Conservation (phyloP, 1,284 basidiomycete genomes). For the Cryptococcus neoformans region DNA sequence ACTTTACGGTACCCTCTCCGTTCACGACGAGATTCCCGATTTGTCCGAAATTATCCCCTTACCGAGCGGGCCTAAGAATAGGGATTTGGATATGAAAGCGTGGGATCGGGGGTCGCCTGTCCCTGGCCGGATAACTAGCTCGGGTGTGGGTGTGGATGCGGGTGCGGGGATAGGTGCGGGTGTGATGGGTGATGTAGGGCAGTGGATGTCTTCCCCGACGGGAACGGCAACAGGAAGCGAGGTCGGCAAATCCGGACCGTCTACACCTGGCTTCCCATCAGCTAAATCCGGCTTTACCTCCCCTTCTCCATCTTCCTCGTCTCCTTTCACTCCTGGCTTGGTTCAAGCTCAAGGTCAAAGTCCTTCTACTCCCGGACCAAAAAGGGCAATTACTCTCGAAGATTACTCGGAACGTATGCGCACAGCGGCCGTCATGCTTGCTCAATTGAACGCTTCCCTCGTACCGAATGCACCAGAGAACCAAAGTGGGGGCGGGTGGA, state of each 20-base stretch:
- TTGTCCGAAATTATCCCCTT: slow-evolving; percentile 75
- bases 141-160: not conserved
- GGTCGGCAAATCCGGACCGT: not conserved
- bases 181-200: not conserved
- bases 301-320: not conserved
- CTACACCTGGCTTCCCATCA: not conserved
- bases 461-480: slow-evolving; percentile 53
- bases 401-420: slow-evolving; percentile 99
- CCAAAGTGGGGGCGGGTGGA: slow-evolving; percentile 54
- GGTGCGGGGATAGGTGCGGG: not conserved
- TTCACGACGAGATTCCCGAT: slow-evolving; percentile 66
- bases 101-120: slow-evolving; percentile 55
- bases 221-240: no score
- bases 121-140: slow-evolving; percentile 1
- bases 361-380: slow-evolving; percentile 15
- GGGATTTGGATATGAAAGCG: slow-evolving; percentile 74
- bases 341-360: not conserved
- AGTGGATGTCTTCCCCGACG: not conserved
- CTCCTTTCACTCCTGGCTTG: not conserved
- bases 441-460: slow-evolving; percentile 86
- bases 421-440: slow-evolving; percentile 96
- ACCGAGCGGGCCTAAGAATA: slow-evolving; percentile 79
- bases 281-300: not conserved
- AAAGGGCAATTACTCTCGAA: slow-evolving; percentile 61
- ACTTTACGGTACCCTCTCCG: slow-evolving; percentile 71